Evolutionary conservation across 1,284 basidiomycete genomes (phyloP), one percentile per base, ranked within the genome.

Genomic region (Cryptococcus hybrid): DNA sequence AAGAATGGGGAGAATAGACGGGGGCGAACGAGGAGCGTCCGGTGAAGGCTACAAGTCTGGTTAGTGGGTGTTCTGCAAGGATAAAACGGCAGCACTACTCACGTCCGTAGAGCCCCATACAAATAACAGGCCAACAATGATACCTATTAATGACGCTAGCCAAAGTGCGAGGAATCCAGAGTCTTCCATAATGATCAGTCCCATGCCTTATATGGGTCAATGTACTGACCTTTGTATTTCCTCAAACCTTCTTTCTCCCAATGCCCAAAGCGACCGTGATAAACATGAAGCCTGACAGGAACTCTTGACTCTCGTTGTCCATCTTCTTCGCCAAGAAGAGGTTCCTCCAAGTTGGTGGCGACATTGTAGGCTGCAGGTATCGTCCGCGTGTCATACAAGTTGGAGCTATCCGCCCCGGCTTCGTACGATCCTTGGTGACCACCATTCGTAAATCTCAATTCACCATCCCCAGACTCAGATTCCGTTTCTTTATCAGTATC

Each of bases 1-100:
- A 15, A 95, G 83, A 3, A 90, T 90, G 64, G 90, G 89, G 51
- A 94, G 75, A 15, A 93, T 49, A 0, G 74, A 74, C 2, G 73
- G 71, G 5, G 70, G 56, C 1, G 65, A 60, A 7, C 56, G 49
- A 1, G 68, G 54, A 0, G 64, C 64, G 43, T 62, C 60, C n/a
- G 67, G 56, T 8, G 69, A 58, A 5, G 71, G 65, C 52, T 68
- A 37, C 11, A 11, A 11, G 40, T 12, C 43, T 24, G 24, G 34
- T 24, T 3, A 51, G 46, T 24, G 24, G 24, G 24, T 40, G 12
- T 36, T 24, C 44, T 34, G 15, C 38, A 13, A 38, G 37, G 3
- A 51, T n/a, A 37, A 39, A 44, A 48, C 9, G 15, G n/a, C 13
- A 24, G 24, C 24, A 40, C 3, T 34, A 59, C 74, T 55, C 56